Base-by-base conservation (phyloP, 73 alveolate genomes). In the Tetrahymena malaccensis region DNA sequence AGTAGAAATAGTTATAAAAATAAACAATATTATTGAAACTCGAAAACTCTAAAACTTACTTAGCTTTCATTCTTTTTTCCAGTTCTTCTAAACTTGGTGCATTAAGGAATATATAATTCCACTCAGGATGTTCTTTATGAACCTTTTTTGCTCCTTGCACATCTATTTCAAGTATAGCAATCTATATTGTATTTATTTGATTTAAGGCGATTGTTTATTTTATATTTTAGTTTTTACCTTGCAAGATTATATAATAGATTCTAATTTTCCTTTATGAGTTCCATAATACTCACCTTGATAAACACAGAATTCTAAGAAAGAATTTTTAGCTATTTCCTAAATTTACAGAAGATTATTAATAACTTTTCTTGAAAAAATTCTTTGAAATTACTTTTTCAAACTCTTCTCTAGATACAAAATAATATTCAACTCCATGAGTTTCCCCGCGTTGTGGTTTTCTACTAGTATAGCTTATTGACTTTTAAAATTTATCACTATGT, bases 101-200 rank as follows among this genome's bases (percentile, higher is more conserved):
- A 93, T 97, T 94, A 35, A 98, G 95, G 58, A 97, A 98, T 12
- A 98, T 95, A 95, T 95, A 98, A 96, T 98, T 98, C 22, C 98
- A 99, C 19, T 96, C 98, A 43, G 98, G 94, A 17, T 98, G 98
- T 35, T 94, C 94, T 43, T 96, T 96, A 84, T 96, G 96, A 85
- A 98, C 94, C 95, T 97, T 96, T 94, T 96, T 97, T n/a, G 99
- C 99, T 33, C 99, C 99, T 94, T 96, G 96, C 55, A 96, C 97
- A 95, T 97, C 97, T 17, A 97, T 98, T 94, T 98, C 99, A 12
- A 98, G 94, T 35, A 97, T 95, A 4, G 99, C 99, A 31, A 98
- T 98, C 96, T 98, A 70, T 70, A 1, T 3, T 70, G 21, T 25
- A 70, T 27, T 70, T n/a, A 70, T 70, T 98, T 10, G 97, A 98